Conservation (phyloP, 345 rosid genomes). For the Barbarea vulgaris region DNA sequence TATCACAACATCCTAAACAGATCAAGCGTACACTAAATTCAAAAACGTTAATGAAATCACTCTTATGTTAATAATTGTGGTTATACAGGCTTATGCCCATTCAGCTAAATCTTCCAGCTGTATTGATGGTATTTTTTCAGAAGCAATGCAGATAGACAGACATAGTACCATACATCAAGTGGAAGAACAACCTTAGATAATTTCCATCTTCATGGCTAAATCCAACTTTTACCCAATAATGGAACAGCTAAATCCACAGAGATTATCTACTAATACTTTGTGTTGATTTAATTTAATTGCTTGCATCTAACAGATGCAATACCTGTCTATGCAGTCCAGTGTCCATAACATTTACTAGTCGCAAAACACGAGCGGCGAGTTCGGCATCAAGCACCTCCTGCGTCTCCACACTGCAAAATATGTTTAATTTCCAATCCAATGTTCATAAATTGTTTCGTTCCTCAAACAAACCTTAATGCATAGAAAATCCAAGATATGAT, state of each 20-base stretch:
- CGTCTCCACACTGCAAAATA: constrained; percentile 75
- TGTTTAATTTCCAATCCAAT: constrained; percentile 16
- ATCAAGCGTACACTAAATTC: neutral
- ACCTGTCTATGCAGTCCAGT: constrained; percentile 94
- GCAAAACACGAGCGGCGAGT: constrained; percentile 97
- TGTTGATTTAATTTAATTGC: neutral
- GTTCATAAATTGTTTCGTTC: constrained; percentile 18
- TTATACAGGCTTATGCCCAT: constrained; percentile 11
- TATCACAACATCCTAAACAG: constrained; percentile 11
- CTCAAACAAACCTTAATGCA: constrained; percentile 27
- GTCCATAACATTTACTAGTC: constrained; percentile 84
- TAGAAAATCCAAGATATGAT: constrained; percentile 11
- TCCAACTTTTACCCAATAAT: constrained; percentile 10
- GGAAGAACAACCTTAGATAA: neutral
- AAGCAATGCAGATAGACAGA: constrained; percentile 9
- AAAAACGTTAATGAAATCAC: constrained; percentile 2
- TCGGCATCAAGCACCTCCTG: constrained; percentile 99
- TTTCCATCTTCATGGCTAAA: constrained; percentile 22
- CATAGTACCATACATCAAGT: constrained; percentile 14
- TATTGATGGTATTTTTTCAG: neutral
- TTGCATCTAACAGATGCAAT: constrained; percentile 21
- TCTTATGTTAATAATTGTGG: constrained; percentile 3
- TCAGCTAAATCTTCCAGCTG: constrained; percentile 9
- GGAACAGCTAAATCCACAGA: constrained; percentile 12
- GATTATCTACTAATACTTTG: neutral